These are phyloP conservation scores for Fusarium sp. DNA, from an alignment of 2,329 filamentous ascomycete genomes.

Conservation along the genomic window DNA sequence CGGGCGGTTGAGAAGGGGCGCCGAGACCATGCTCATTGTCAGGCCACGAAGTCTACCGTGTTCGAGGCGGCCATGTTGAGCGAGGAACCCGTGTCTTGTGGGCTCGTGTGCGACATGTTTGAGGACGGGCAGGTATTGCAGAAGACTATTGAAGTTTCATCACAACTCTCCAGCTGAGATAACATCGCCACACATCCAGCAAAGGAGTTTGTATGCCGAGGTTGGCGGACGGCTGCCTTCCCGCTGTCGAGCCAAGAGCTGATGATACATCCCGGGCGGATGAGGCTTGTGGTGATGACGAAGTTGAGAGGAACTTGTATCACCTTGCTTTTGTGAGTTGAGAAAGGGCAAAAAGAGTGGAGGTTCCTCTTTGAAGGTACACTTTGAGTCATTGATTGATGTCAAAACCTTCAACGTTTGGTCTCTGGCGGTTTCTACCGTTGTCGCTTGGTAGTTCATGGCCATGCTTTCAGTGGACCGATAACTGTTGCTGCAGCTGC, in stretches of 20 bases:
- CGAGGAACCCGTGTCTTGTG: constrained; percentile 24
- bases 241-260: background rate
- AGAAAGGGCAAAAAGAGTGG: constrained; percentile 19
- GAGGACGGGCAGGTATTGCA: constrained; percentile 35
- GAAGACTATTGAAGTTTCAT: constrained; percentile 39
- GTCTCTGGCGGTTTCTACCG: background rate
- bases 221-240: constrained; percentile 22
- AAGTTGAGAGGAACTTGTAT: constrained; percentile 49
- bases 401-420: background rate
- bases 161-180: background rate
- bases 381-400: background rate
- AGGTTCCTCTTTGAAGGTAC: background rate
- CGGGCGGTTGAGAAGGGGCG: constrained; percentile 2
- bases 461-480: background rate
- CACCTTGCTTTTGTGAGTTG: constrained; percentile 49
- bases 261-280: constrained; percentile 31
- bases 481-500: constrained; percentile 16
- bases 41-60: constrained; percentile 47
- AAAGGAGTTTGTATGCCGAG: constrained; percentile 46
- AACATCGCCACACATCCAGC: constrained; percentile 40
- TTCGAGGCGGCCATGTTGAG: constrained; percentile 41
- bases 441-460: background rate
- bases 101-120: constrained; percentile 36
- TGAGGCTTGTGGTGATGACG: constrained; percentile 43
- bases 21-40: constrained; percentile 1